phyloP scores from a whole-genome alignment of 2,329 filamentous ascomycete genomes.

The Ascochyta viciae-villosae region DNA sequence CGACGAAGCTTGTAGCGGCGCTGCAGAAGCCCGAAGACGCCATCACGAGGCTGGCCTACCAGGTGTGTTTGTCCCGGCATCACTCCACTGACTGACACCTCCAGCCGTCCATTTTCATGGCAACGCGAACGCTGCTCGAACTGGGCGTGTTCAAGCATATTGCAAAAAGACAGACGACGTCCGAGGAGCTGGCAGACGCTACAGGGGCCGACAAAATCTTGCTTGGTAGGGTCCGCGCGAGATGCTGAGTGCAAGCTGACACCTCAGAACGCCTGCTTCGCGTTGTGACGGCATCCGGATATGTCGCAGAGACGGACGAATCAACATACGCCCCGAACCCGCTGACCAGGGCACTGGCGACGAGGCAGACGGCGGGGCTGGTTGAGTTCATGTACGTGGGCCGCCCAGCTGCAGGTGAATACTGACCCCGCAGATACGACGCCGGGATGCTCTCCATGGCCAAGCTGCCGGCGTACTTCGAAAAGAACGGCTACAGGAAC shows the following conservation, averaged over 20 bases:
- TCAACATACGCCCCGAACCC: constrained; percentile 1
- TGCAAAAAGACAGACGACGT: constrained; percentile 1
- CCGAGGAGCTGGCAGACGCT: constrained; percentile 2
- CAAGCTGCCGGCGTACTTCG: constrained; percentile 30
- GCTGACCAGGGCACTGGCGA: constrained; percentile 3
- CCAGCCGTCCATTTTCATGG: constrained; percentile 12
- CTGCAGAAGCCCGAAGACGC: constrained; percentile 10
- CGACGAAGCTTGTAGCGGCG: constrained; percentile 4
- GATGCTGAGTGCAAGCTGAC: neutral
- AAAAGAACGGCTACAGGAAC: constrained; percentile 27
- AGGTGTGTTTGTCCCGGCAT: neutral
- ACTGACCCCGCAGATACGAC: neutral
- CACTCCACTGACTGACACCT: neutral
- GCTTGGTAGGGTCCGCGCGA: neutral
- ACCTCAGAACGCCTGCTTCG: constrained; percentile 7
- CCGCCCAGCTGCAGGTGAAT: neutral
- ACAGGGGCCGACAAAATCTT: constrained; percentile 9
- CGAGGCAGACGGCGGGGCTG: constrained; percentile 6
- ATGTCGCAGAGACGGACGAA: constrained; percentile 5
- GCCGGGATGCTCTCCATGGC: constrained; percentile 6
- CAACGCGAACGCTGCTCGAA: neutral
- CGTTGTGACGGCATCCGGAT: constrained; percentile 6
- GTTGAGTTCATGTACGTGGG: constrained; percentile 4
- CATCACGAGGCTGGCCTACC: constrained; percentile 4
- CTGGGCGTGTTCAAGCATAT: constrained; percentile 7